Percentiles rank a stretch among this genome's conserved stretches.
Evolutionary conservation across 768 basidiomycete species (phyloP).

Genomic region (Auricularia sp.): DNA sequence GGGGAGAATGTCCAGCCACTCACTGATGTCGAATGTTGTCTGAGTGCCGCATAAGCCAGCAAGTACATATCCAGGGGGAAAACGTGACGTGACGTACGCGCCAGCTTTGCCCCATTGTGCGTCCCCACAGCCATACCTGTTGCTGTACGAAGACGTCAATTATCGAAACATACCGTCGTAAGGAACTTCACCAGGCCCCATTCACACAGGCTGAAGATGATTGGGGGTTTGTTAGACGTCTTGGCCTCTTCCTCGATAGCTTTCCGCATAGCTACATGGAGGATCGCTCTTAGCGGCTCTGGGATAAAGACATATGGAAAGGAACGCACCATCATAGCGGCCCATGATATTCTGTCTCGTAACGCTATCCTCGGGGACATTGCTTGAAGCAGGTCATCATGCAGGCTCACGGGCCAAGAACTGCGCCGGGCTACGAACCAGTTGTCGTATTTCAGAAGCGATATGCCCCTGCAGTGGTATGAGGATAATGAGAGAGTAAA

Average conservation of each 20-base stretch:
- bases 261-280: conserved; percentile 33
- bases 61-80: not conserved
- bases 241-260: conserved; percentile 43
- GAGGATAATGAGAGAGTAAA: not conserved
- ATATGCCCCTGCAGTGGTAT: not conserved
- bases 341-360: conserved; percentile 47
- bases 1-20: conserved; percentile 4
- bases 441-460: conserved; percentile 42
- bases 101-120: conserved; percentile 52
- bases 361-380: conserved; percentile 48
- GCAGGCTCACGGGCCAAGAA: not conserved
- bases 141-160: conserved; percentile 22
- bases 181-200: conserved; percentile 46
- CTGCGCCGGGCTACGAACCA: conserved; percentile 35
- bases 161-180: not conserved
- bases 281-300: not conserved
- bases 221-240: conserved; percentile 39
- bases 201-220: conserved; percentile 53
- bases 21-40: conserved; percentile 44
- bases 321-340: conserved; percentile 25
- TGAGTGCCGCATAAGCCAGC: conserved; percentile 11
- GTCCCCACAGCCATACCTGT: conserved; percentile 58
- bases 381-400: not conserved
- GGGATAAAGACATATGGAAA: too few relatives aligned
- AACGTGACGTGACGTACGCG: conserved; percentile 30